phyloP scores from a whole-genome alignment of 2,329 filamentous ascomycete species.

The Fusarium veterinarium region DNA sequence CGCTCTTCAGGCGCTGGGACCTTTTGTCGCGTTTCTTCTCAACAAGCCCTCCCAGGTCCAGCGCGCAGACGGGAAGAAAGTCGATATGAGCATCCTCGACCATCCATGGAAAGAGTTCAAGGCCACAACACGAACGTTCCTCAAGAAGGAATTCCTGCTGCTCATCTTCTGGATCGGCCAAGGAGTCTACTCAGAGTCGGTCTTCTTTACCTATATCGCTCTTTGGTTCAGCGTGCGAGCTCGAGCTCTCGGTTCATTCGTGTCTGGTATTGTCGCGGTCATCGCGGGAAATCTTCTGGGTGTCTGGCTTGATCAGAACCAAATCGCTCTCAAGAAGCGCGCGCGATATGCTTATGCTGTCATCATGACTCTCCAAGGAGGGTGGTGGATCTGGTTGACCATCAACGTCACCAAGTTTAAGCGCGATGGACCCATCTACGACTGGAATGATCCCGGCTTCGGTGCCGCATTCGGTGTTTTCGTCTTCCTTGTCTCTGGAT shows the following conservation, averaged over 20 bases:
- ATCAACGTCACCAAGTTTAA: conserved; percentile 70
- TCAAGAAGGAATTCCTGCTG: conserved; percentile 68
- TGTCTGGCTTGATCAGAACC: conserved; percentile 66
- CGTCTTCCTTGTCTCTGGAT: conserved; percentile 71
- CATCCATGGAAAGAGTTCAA: conserved; percentile 67
- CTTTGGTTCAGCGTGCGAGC: conserved; percentile 75
- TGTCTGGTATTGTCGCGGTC: conserved; percentile 73
- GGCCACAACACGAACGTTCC: conserved; percentile 66
- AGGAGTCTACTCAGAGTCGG: conserved; percentile 72
- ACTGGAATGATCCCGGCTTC: conserved; percentile 72
- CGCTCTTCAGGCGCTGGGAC: conserved; percentile 70
- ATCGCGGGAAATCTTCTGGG: conserved; percentile 72
- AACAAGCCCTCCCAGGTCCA: conserved; percentile 69
- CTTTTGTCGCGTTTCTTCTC: conserved; percentile 69
- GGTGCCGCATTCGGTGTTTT: conserved; percentile 73
- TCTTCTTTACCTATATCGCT: conserved; percentile 57
- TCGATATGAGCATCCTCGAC: conserved; percentile 66
- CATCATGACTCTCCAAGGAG: conserved; percentile 68
- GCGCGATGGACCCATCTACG: conserved; percentile 65
- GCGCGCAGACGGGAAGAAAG: conserved; percentile 69
- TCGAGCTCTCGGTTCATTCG: conserved; percentile 70
- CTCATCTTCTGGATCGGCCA: conserved; percentile 73
- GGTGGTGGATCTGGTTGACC: conserved; percentile 76
- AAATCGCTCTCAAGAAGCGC: conserved; percentile 62
- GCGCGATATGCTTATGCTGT: conserved; percentile 63